Conservation (phyloP, 331 rosid genomes). For the Saraca asoca region DNA sequence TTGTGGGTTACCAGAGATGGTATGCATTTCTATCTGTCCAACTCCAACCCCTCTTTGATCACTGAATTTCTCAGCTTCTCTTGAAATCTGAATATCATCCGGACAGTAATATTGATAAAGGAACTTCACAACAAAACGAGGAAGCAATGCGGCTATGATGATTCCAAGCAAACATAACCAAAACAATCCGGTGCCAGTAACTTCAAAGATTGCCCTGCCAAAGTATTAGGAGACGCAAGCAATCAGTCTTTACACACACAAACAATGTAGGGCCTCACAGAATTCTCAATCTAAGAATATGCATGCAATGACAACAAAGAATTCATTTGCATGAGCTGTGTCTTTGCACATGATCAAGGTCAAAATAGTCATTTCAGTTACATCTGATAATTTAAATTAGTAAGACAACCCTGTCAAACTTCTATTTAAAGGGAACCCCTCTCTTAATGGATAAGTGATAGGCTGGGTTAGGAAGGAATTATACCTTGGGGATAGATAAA, state of each 20-base stretch:
- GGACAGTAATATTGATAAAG: constrained; percentile 61
- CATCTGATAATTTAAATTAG: constrained; percentile 3
- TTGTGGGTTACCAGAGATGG: constrained; percentile 41
- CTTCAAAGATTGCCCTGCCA: constrained; percentile 75
- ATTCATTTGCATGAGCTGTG: neutral
- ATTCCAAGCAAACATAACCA: constrained; percentile 77
- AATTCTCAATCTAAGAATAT: constrained; percentile 14
- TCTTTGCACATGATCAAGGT: neutral
- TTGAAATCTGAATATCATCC: constrained; percentile 72
- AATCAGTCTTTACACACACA: constrained; percentile 27
- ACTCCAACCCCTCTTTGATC: constrained; percentile 41
- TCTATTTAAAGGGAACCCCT: neutral
- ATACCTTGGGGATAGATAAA: neutral
- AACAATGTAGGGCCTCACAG: neutral
- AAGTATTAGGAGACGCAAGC: constrained; percentile 29
- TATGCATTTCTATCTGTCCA: constrained; percentile 80
- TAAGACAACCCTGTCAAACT: neutral
- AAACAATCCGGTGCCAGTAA: constrained; percentile 45
- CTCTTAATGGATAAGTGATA: neutral
- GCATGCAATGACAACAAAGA: neutral
- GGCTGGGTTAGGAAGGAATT: neutral
- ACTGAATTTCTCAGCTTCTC: constrained; percentile 67
- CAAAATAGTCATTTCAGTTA: constrained; percentile 2
- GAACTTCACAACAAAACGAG: constrained; percentile 65
- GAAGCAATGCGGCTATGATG: constrained; percentile 56